Evolutionary conservation across 2,329 filamentous ascomycete genomes (phyloP).

Genomic region (Beauveria sp.): DNA sequence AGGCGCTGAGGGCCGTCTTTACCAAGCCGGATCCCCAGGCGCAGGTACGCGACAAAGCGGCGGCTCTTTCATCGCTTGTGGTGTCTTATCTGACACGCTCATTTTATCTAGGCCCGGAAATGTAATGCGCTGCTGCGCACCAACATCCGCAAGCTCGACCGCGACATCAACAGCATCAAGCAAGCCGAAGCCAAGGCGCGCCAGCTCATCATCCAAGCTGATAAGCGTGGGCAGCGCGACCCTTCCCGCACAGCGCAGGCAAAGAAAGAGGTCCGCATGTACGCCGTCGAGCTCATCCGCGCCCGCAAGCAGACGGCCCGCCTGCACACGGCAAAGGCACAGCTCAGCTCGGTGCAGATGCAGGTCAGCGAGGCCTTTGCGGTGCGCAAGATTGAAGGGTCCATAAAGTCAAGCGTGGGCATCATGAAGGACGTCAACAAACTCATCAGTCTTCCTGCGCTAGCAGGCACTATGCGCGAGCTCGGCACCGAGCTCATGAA

Average conservation of each 20-base stretch:
- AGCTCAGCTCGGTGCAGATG: conserved; percentile 90
- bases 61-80: not conserved
- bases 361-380: conserved; percentile 96
- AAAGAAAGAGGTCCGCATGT: conserved; percentile 73
- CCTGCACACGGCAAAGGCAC: conserved; percentile 80
- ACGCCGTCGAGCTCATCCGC: conserved; percentile 80
- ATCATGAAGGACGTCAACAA: conserved; percentile 97
- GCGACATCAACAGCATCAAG: conserved; percentile 76
- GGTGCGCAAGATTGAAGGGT: conserved; percentile 90
- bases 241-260: conserved; percentile 74
- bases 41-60: conserved; percentile 54
- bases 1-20: conserved; percentile 78
- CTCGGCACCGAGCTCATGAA: conserved; percentile 82
- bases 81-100: not conserved
- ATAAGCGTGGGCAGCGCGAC: conserved; percentile 72
- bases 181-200: conserved; percentile 77
- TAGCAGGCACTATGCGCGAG: conserved; percentile 84
- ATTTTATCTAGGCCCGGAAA: conserved; percentile 68
- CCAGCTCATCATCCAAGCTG: conserved; percentile 74
- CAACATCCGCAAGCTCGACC: conserved; percentile 90
- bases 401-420: conserved; percentile 74
- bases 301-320: conserved; percentile 68
- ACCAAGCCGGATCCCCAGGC: conserved; percentile 88
- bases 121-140: conserved; percentile 83
- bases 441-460: conserved; percentile 73